Evolutionary conservation across 2,329 filamentous ascomycete species (phyloP).

Genomic region (Thielaviopsis ethacetica): DNA sequence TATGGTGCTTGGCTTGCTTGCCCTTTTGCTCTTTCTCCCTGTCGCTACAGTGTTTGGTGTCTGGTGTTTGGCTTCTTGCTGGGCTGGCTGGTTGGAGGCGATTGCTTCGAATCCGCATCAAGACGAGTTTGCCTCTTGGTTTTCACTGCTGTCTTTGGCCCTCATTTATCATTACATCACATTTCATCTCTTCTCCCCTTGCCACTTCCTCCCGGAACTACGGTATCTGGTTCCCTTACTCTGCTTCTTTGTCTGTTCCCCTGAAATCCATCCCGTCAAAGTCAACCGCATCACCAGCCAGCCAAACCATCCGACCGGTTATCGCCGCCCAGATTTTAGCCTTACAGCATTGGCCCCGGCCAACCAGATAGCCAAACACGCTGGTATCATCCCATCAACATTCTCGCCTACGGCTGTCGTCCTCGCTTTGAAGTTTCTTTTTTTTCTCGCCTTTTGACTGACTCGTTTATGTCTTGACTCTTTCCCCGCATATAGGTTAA

Average conservation of each 20-base stretch:
- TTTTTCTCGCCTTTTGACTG: not conserved
- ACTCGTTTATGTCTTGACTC: constrained; percentile 2
- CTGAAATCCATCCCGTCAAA: not conserved
- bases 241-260: not conserved
- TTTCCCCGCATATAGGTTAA: constrained; percentile 21
- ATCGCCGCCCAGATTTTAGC: not conserved
- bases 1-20: not conserved
- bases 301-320: not conserved
- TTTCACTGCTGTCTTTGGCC: no score
- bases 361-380: not conserved
- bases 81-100: no score
- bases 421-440: not conserved
- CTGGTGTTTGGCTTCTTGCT: not conserved
- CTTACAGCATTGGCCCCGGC: not conserved
- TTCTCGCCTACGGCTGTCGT: not conserved
- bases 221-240: not conserved
- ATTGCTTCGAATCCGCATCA: not conserved
- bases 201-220: not conserved
- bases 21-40: not conserved
- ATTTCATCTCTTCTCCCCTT: not conserved
- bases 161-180: not conserved
- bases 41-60: not conserved
- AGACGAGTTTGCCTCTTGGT: not conserved
- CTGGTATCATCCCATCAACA: not conserved
- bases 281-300: not conserved